Conservation (phyloP, 306 rosid species). For the Lablab purpureus region DNA sequence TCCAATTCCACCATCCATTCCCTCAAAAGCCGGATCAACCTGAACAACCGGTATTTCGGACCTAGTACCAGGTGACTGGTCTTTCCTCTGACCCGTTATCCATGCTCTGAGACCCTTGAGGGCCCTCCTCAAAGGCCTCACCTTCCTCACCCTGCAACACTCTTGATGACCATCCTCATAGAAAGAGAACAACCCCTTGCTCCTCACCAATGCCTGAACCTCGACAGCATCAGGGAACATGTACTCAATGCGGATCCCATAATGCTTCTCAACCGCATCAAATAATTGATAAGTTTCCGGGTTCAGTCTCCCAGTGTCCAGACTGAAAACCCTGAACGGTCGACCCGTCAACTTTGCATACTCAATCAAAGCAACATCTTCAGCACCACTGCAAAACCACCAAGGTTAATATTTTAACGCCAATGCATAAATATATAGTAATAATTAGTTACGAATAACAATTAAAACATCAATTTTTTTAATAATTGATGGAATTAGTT, state of each 20-base stretch:
- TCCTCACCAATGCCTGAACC: constrained; percentile 86
- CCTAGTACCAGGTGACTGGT: constrained; percentile 92
- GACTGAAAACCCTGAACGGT: constrained; percentile 84
- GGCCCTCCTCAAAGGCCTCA: constrained; percentile 88
- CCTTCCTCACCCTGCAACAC: constrained; percentile 95
- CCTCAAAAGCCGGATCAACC: constrained; percentile 89
- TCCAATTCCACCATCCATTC: constrained; percentile 84
- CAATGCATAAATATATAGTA: not conserved
- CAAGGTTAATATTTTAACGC: not conserved
- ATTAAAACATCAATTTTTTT: too few species aligned
- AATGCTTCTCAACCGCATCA: constrained; percentile 77
- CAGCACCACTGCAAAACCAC: constrained; percentile 81
- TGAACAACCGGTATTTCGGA: constrained; percentile 86
- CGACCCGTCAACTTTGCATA: constrained; percentile 87
- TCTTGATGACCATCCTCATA: constrained; percentile 92
- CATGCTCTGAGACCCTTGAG: constrained; percentile 87
- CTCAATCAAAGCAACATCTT: constrained; percentile 92
- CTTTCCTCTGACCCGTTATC: constrained; percentile 95
- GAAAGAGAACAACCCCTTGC: constrained; percentile 83
- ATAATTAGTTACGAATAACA: too few species aligned
- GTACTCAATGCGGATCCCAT: constrained; percentile 77
- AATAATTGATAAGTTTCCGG: constrained; percentile 76
- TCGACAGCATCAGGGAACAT: constrained; percentile 95
- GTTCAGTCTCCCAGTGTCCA: constrained; percentile 87
- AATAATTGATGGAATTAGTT: not conserved